Evolutionary conservation across 805 yeast species (phyloP), one percentile per base, ranked within the genome.

Genomic region (Saccharomycopsis sp.): DNA sequence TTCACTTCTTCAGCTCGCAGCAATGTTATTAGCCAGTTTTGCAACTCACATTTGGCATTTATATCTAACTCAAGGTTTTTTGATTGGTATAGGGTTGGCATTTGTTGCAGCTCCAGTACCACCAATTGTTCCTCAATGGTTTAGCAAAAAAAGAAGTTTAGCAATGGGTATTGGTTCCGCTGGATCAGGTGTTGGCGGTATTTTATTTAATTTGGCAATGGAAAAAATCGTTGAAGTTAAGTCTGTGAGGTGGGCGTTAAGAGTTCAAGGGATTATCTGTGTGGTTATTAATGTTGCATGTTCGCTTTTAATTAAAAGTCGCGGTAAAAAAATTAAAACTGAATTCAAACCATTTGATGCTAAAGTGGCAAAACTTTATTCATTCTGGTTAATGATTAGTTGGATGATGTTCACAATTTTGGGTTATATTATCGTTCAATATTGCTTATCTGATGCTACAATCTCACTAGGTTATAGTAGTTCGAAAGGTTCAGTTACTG

Each of bases 391-490:
- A 27, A 50, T 67, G 20, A 54, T 61, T 1, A 55, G 67, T 20
- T 74, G 69, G 56, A 61, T 70, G 13, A 61, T 70, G 42, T 64
- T 71, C 40, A 71, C 81, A 8, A 61, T 75, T 59, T 68, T 79
- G 51, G 85, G 84, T 0, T 79, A 79, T 54, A 81, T 77, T 33
- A 70, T 75, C 17, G 62, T 77, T 34, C 64, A 79, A 56, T 79
- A 79, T 57, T 71, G 75, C 27, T 59, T 80, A 51, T 75, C 80
- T 6, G 78, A 79, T 51, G 77, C 73, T 53, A 75, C 85, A 8
- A 65, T 71, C 2, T 71, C 81, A 2, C 53, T 80, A 45, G 87
- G 87, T 0, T 79, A 77, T 52, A 49, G 71, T 2, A 62, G 71
- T 1, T 54, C 64, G 16, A 75, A 79, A 48, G 82, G 82, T 2